Evolutionary conservation across 2,329 filamentous ascomycete species (phyloP).

Genomic region (Ampelomyces quisqualis): DNA sequence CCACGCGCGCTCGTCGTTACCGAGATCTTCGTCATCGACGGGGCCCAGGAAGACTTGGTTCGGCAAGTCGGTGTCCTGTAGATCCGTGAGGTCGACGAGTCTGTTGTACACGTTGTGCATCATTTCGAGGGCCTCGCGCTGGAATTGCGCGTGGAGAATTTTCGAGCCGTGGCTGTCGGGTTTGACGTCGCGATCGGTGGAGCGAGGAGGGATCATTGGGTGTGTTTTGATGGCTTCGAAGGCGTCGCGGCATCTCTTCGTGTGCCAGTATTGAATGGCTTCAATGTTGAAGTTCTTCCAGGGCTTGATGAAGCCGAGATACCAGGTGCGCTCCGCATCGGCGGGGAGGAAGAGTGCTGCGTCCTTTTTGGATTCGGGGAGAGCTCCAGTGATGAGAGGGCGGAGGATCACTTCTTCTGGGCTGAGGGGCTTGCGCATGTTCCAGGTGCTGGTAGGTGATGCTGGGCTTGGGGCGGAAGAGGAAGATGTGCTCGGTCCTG

Average conservation of each 20-base stretch:
- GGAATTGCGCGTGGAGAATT: conserved; percentile 8
- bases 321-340: conserved; percentile 14
- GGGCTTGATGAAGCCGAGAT: conserved; percentile 15
- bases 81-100: conserved; percentile 5
- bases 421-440: neutral
- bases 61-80: neutral
- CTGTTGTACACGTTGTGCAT: conserved; percentile 6
- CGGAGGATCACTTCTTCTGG: conserved; percentile 1
- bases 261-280: conserved; percentile 5
- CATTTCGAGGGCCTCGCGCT: conserved; percentile 9
- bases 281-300: conserved; percentile 12
- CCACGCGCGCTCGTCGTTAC: conserved; percentile 7
- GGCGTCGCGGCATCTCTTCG: neutral
- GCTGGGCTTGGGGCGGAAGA: neutral
- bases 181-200: neutral
- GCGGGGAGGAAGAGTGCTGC: conserved; percentile 10
- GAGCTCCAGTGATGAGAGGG: neutral
- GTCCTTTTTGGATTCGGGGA: neutral
- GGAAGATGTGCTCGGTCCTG: neutral
- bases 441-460: neutral
- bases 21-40: conserved; percentile 5
- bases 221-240: conserved; percentile 10
- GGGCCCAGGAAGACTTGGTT: conserved; percentile 5
- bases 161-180: neutral
- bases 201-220: conserved; percentile 1